These are phyloP conservation scores for Cunninghamia lanceolata DNA, from an alignment of 75 land plant species.

Conservation along the genomic window DNA sequence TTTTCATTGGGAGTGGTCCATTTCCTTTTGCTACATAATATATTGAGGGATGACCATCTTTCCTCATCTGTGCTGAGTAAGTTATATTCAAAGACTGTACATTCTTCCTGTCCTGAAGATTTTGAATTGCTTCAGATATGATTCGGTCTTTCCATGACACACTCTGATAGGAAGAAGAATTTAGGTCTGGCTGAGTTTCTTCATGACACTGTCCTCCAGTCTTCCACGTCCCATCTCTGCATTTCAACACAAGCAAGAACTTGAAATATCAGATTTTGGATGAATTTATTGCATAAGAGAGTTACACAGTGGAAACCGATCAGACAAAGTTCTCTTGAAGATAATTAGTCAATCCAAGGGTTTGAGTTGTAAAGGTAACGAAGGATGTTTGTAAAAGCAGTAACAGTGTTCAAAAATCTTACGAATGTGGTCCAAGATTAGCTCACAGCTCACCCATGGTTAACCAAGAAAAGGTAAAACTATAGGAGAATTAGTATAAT, in stretches of 20 bases:
- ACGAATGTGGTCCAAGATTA: not conserved
- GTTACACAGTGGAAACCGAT: not conserved
- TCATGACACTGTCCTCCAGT: conserved; percentile 52
- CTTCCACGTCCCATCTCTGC: conserved; percentile 76
- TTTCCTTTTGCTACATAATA: conserved; percentile 45
- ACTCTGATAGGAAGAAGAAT: conserved; percentile 15
- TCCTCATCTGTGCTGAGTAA: conserved; percentile 59
- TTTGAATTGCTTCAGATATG: conserved; percentile 26
- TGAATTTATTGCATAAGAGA: not conserved
- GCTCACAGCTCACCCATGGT: not conserved
- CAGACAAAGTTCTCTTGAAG: not conserved
- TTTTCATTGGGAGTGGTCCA: conserved; percentile 6
- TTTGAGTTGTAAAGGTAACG: not conserved
- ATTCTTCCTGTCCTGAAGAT: conserved; percentile 25
- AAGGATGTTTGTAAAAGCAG: not conserved
- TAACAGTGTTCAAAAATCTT: not conserved
- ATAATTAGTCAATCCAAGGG: not conserved
- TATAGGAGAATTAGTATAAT: not conserved
- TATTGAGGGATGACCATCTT: conserved; percentile 66
- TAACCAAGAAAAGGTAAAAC: not conserved
- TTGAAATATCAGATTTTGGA: not conserved
- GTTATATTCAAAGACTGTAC: conserved; percentile 67
- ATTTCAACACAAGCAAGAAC: conserved; percentile 4
- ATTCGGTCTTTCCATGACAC: conserved; percentile 37
- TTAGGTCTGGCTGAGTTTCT: conserved; percentile 41